phyloP scores from a whole-genome alignment of 1,284 basidiomycete species.

The Cystobasidium slooffiae region DNA sequence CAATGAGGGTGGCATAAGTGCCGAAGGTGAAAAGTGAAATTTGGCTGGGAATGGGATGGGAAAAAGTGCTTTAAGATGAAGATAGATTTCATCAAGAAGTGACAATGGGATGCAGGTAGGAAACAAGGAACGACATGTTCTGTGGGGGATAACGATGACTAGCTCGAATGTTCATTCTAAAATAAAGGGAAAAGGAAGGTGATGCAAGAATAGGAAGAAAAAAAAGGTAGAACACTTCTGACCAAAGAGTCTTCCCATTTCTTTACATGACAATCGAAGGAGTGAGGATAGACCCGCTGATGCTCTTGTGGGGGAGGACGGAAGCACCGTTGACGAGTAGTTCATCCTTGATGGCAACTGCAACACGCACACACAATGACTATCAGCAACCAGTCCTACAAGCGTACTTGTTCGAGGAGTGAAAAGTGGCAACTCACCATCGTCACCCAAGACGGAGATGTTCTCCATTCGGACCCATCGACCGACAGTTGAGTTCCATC shows the following conservation, averaged over 20 bases:
- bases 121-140: too few species aligned
- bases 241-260: neutral
- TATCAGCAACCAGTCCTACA: neutral
- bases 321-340: conserved; percentile 62
- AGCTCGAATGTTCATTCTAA: neutral
- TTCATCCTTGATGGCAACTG: conserved; percentile 63
- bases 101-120: too few species aligned
- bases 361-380: neutral
- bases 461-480: conserved; percentile 62
- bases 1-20: too few species aligned
- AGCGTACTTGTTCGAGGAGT: neutral
- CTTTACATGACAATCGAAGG: conserved; percentile 49
- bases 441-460: conserved; percentile 63
- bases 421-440: conserved; percentile 47
- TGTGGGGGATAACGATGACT: too few species aligned
- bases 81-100: too few species aligned
- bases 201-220: neutral
- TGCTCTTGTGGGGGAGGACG: conserved; percentile 61
- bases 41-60: too few species aligned
- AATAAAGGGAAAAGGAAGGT: neutral
- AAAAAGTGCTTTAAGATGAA: too few species aligned
- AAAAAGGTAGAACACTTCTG: too few species aligned
- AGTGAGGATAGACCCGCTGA: conserved; percentile 46
- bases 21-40: too few species aligned
- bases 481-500: conserved; percentile 63